A percentile compares a stretch with the other conserved stretches of the same genome.
phyloP scores from a whole-genome alignment of 1,139 yeast species.

The Geotrichum histeridarum region DNA sequence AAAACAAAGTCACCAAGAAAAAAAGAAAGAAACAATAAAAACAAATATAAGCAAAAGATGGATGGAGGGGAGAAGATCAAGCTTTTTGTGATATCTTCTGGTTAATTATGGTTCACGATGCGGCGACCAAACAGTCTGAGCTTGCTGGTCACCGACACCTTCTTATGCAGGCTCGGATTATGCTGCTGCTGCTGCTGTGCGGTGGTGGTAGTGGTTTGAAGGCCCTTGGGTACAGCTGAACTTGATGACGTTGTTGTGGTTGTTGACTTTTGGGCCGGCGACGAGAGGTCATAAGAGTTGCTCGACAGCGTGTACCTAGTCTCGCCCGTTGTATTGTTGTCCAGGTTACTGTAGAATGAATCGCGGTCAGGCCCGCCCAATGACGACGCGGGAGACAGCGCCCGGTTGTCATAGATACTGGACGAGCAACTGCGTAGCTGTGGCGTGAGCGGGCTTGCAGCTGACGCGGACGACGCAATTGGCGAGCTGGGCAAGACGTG shows the following conservation, averaged over 20 bases:
- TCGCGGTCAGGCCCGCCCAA: background rate
- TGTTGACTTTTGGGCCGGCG: no score
- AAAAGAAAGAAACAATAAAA: no score
- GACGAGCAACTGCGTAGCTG: background rate
- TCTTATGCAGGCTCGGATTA: background rate
- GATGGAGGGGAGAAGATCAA: no score
- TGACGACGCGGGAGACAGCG: background rate
- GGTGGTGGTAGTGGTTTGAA: background rate
- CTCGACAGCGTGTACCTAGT: no score
- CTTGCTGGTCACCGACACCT: background rate
- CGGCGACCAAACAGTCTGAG: slow-evolving; percentile 6
- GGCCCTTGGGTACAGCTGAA: background rate
- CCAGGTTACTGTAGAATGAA: background rate
- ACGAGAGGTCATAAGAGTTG: no score
- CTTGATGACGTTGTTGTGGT: background rate
- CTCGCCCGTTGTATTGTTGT: background rate
- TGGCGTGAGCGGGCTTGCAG: background rate
- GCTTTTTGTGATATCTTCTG: no score
- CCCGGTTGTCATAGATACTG: background rate
- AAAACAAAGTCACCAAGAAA: no score
- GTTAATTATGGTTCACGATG: no score
- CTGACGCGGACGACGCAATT: background rate
- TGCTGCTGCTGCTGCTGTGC: no score
- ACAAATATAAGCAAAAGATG: no score
- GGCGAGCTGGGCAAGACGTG: background rate